A percentile compares a stretch with the other conserved stretches of the same genome.
Evolutionary conservation across 352 stramenopile species (phyloP).

Genomic region (Phytophthora litchii): DNA sequence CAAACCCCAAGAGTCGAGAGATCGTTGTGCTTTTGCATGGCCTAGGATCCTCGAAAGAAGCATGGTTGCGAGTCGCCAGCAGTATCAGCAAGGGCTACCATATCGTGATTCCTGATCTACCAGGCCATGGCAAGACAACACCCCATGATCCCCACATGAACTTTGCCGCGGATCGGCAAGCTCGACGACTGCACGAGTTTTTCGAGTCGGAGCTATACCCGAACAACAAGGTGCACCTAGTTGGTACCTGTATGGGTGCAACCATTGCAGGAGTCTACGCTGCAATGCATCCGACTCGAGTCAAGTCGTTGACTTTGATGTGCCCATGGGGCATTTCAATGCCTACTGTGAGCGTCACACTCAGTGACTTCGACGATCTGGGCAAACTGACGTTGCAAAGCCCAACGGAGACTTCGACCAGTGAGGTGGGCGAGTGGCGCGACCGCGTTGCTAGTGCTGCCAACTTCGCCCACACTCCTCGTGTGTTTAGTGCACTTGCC

Average conservation of each 20-base stretch:
- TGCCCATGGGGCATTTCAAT: conserved; percentile 70
- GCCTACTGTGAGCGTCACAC: conserved; percentile 59
- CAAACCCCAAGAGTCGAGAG: conserved; percentile 37
- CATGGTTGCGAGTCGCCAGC: conserved; percentile 55
- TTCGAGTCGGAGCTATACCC: conserved; percentile 52
- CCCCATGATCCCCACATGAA: conserved; percentile 47
- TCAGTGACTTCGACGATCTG: conserved; percentile 55
- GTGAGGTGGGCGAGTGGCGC: conserved; percentile 34
- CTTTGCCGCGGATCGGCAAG: conserved; percentile 58
- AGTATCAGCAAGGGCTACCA: conserved; percentile 50
- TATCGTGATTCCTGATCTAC: conserved; percentile 66
- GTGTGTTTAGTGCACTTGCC: conserved; percentile 32
- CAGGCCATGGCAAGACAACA: conserved; percentile 63
- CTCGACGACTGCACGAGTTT: conserved; percentile 59
- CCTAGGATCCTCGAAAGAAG: conserved; percentile 70
- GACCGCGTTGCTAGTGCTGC: conserved; percentile 18
- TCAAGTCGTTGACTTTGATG: conserved; percentile 68
- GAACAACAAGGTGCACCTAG: conserved; percentile 65
- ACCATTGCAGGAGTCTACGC: conserved; percentile 73
- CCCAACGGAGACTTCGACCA: conserved; percentile 55
- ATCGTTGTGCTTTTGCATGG: conserved; percentile 71
- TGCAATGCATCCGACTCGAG: conserved; percentile 58
- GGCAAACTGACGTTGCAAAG: conserved; percentile 57
- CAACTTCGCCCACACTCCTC: conserved; percentile 37
- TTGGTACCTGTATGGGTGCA: conserved; percentile 75